Conservation (phyloP, 2,329 filamentous ascomycete genomes). For the Alternaria sp. region DNA sequence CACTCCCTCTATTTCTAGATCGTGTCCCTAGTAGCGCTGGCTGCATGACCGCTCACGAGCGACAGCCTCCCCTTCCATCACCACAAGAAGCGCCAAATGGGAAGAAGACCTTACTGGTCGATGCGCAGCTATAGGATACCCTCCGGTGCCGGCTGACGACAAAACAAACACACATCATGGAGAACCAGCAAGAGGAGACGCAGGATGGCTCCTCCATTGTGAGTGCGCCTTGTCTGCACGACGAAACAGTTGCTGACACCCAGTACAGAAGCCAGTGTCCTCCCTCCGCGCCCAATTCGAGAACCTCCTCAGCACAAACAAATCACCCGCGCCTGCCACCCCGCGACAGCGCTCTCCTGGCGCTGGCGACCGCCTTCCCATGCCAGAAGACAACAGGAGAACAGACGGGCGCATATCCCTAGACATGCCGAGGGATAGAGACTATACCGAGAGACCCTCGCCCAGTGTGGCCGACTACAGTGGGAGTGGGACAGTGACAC, state of each 20-base stretch:
- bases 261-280: slow-evolving; percentile 76
- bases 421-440: slow-evolving; percentile 51
- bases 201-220: slow-evolving; percentile 81
- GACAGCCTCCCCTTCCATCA: slow-evolving; percentile 20
- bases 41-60: slow-evolving; percentile 31
- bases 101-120: slow-evolving; percentile 35
- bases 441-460: slow-evolving; percentile 31
- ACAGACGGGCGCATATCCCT: slow-evolving; percentile 51
- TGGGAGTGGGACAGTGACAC: slow-evolving; percentile 40
- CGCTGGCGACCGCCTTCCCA: slow-evolving; percentile 37
- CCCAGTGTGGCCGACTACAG: slow-evolving; percentile 50
- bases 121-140: slow-evolving; percentile 45
- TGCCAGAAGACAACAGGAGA: slow-evolving; percentile 40
- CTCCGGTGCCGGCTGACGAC: slow-evolving; percentile 47
- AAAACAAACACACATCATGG: slow-evolving; percentile 43
- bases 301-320: slow-evolving; percentile 67
- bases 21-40: slow-evolving; percentile 9
- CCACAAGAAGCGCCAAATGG: slow-evolving; percentile 41
- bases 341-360: slow-evolving; percentile 46
- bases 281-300: slow-evolving; percentile 83
- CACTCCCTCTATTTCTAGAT: slow-evolving; percentile 10
- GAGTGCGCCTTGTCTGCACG: slow-evolving; percentile 42
- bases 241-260: slow-evolving; percentile 22
- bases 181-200: slow-evolving; percentile 59
- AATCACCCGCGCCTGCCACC: slow-evolving; percentile 30